Evolutionary conservation across 2,329 filamentous ascomycete genomes (phyloP), one percentile per base, ranked within the genome.

Genomic region (Aspergillus eucalypticola): DNA sequence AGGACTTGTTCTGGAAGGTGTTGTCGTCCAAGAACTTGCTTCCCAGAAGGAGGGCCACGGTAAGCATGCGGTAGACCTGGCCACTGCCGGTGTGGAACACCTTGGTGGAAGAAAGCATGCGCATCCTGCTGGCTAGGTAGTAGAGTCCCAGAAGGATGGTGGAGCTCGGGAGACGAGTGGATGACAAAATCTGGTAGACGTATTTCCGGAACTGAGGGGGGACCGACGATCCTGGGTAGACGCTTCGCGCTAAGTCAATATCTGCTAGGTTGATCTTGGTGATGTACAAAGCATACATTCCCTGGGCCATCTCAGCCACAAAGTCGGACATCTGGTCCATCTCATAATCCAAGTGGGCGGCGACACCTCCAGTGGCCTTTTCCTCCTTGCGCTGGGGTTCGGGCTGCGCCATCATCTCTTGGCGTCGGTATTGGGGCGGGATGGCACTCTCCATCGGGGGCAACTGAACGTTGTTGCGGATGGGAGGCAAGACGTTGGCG

Each of bases 1-100:
- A 97, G 1, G 93, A 96, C 58, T 91, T 90, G 79, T 96, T 97
- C 83, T 96, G 93, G 78, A 97, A 97, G 5, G 93, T 97, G 79
- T 96, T 96, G 82, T 96, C 93, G 71, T 97, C 93, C 66, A 96
- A 82, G 71, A 96, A 97, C 80, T 97, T 97, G 86, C 92, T 96
- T 61, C 92, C 93, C 56, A 97, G 83, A 54, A 97, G 84, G 59
- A 97, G 81, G 7, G 90, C 87, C 39, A 94, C 90, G 6, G 92
- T 96, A 65, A 96, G 84, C 80, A 96, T 89, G 62, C 92, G 90
- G 83, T 94, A 96, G 57, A 96, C 85, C 73, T 95, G 88, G 46
- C 89, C 89, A 57, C 81, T 85, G 42, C 80, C 81, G 54, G 81
- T 77, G 27, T 84, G 82, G 69, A 85, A 88, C 39, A 84, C 80